Percentiles rank a stretch among this genome's conserved stretches.
Evolutionary conservation across 192 early-diverging fungal species (phyloP).

Genomic region (Linnemannia hyalina): DNA sequence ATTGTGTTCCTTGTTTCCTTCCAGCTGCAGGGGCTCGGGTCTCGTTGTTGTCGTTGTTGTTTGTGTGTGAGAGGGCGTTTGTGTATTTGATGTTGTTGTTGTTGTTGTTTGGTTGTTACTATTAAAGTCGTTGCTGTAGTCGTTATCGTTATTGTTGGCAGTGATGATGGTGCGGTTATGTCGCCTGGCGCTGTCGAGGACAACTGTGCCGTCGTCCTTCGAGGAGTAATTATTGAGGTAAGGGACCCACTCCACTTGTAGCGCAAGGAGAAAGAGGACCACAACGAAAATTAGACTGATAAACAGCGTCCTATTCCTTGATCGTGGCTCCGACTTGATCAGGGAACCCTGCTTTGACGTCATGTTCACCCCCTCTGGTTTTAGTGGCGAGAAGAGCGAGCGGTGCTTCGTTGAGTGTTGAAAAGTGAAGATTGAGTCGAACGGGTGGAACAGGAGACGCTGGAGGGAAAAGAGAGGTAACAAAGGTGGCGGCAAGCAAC

Average conservation of each 20-base stretch:
- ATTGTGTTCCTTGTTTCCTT: constrained; percentile 34
- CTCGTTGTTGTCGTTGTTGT: neutral
- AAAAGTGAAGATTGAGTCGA: neutral
- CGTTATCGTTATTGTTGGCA: neutral
- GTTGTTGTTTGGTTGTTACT: neutral
- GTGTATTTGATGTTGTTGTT: neutral
- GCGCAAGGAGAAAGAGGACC: constrained; percentile 34
- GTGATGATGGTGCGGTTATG: neutral
- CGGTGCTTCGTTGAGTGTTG: neutral
- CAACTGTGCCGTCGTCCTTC: neutral
- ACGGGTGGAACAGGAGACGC: no score
- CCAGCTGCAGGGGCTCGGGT: constrained; percentile 8
- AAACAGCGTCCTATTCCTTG: constrained; percentile 24
- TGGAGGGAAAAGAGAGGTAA: no score
- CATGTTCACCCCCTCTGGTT: neutral
- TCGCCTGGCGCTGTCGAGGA: neutral
- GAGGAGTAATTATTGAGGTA: constrained; percentile 24
- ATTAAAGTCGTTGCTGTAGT: neutral
- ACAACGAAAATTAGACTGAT: constrained; percentile 19
- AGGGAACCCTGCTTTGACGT: neutral
- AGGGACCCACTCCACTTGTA: constrained; percentile 46
- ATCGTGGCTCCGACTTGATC: constrained; percentile 7
- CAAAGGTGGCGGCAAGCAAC: no score
- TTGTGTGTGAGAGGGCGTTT: neutral
- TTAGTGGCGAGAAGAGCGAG: neutral